A percentile compares a stretch with the other conserved stretches of the same genome.
phyloP scores from a whole-genome alignment of 2,329 filamentous ascomycete species.

The Botryosphaeria dothidea region DNA sequence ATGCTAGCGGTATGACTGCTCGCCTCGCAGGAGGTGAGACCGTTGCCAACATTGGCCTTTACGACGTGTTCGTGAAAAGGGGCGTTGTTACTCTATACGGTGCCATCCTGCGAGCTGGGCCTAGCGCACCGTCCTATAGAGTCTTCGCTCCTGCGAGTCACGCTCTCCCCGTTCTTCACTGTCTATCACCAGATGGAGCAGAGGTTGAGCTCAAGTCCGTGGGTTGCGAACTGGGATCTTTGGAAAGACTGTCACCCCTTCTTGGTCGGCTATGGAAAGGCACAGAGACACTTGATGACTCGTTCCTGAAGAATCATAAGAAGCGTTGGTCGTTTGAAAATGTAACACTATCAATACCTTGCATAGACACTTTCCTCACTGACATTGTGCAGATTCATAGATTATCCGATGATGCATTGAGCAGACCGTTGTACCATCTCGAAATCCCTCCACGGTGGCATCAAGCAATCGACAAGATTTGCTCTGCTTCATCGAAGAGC shows the following conservation, averaged over 20 bases:
- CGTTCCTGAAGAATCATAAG: slow-evolving; percentile 7
- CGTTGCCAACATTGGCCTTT: slow-evolving; percentile 61
- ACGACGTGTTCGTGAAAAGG: slow-evolving; percentile 60
- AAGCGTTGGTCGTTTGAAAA: slow-evolving; percentile 14
- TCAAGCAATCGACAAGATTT: slow-evolving; percentile 25
- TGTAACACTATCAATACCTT: too few relatives aligned
- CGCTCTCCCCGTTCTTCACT: slow-evolving; percentile 64
- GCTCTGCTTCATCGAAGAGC: slow-evolving; percentile 31
- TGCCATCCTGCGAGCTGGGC: slow-evolving; percentile 56
- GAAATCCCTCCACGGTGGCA: slow-evolving; percentile 16
- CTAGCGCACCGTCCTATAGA: slow-evolving; percentile 48
- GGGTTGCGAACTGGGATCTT: slow-evolving; percentile 49
- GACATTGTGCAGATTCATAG: slow-evolving; percentile 13
- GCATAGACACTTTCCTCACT: too few relatives aligned
- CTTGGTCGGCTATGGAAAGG: slow-evolving; percentile 69
- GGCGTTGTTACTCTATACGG: slow-evolving; percentile 68
- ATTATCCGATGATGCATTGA: slow-evolving; percentile 11
- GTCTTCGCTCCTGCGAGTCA: slow-evolving; percentile 69
- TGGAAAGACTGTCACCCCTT: slow-evolving; percentile 65
- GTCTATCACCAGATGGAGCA: slow-evolving; percentile 38
- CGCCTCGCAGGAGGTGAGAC: slow-evolving; percentile 35
- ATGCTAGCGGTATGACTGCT: slow-evolving; percentile 26
- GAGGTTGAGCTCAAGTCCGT: slow-evolving; percentile 58
- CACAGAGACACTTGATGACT: slow-evolving; percentile 22
- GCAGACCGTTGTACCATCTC: slow-evolving; percentile 15